phyloP scores from a whole-genome alignment of 73 alveolate genomes.

The Symbiodinium natans region DNA sequence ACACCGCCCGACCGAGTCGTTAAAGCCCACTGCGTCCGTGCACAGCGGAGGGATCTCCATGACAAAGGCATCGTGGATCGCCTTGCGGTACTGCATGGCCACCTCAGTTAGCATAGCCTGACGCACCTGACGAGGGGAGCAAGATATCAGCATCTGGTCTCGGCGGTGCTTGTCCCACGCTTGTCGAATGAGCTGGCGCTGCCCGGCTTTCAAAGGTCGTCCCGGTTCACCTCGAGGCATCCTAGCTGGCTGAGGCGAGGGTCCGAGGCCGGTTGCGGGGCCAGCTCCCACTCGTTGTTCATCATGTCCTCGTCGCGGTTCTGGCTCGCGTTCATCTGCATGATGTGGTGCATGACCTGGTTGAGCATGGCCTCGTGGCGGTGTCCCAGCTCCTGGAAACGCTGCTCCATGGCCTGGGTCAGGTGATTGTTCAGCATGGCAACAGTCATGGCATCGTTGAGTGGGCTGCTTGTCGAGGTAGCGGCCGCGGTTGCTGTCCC shows the following conservation, averaged over 20 bases:
- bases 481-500: neutral
- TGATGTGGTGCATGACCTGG: neutral
- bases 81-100: neutral
- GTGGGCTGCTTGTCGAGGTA: neutral
- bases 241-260: neutral
- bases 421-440: neutral
- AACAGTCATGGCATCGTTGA: neutral
- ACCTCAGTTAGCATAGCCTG: neutral
- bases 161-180: slow-evolving; percentile 27
- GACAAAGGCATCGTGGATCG: neutral
- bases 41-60: neutral
- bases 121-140: neutral
- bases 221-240: neutral
- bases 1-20: neutral
- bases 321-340: neutral
- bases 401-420: neutral
- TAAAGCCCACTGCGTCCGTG: neutral
- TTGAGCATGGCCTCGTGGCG: neutral
- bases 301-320: too few species aligned
- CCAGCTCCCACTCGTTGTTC: neutral
- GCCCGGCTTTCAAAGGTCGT: neutral
- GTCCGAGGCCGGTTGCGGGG: neutral
- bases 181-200: neutral
- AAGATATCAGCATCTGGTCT: neutral
- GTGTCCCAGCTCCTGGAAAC: neutral